A percentile compares a stretch with the other conserved stretches of the same genome.
Evolutionary conservation across 257 asterid genomes (phyloP).

Genomic region (Cordia subcordata): DNA sequence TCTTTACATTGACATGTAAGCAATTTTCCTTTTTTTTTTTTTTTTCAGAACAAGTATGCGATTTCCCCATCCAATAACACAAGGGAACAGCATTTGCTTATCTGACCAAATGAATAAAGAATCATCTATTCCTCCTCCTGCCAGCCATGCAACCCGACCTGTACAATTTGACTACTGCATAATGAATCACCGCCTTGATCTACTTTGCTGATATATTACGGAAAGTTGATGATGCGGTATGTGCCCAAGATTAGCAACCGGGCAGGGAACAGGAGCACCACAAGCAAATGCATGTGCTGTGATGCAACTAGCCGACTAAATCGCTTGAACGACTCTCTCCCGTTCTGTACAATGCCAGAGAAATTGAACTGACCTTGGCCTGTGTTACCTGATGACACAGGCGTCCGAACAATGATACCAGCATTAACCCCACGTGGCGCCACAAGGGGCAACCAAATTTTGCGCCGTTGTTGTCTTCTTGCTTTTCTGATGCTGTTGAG

Average conservation of each 20-base stretch:
- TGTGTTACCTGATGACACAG: conserved; percentile 22
- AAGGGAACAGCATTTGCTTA: conserved; percentile 29
- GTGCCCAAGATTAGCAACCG: conserved; percentile 52
- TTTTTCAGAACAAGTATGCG: background rate
- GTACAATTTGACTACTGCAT: conserved; percentile 8
- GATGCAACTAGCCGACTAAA: conserved; percentile 64
- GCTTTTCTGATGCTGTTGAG: conserved; percentile 50
- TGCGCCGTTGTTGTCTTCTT: conserved; percentile 47
- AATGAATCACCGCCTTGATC: conserved; percentile 12
- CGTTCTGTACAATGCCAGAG: conserved; percentile 52
- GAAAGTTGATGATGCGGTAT: conserved; percentile 28
- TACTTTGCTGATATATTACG: conserved; percentile 18
- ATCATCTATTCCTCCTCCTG: conserved; percentile 25
- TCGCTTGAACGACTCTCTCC: conserved; percentile 60
- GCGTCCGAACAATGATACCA: conserved; percentile 31
- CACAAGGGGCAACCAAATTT: conserved; percentile 67
- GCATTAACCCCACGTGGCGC: conserved; percentile 37
- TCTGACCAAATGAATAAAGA: conserved; percentile 50
- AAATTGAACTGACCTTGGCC: conserved; percentile 43
- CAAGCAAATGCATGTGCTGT: conserved; percentile 75
- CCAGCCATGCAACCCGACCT: background rate
- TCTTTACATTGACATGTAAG: background rate
- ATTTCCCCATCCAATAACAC: conserved; percentile 26
- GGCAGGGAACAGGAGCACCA: conserved; percentile 70
- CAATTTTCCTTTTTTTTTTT: background rate